Evolutionary conservation across 2,329 filamentous ascomycete genomes (phyloP), one percentile per base, ranked within the genome.

Genomic region (Coniochaeta sp.): DNA sequence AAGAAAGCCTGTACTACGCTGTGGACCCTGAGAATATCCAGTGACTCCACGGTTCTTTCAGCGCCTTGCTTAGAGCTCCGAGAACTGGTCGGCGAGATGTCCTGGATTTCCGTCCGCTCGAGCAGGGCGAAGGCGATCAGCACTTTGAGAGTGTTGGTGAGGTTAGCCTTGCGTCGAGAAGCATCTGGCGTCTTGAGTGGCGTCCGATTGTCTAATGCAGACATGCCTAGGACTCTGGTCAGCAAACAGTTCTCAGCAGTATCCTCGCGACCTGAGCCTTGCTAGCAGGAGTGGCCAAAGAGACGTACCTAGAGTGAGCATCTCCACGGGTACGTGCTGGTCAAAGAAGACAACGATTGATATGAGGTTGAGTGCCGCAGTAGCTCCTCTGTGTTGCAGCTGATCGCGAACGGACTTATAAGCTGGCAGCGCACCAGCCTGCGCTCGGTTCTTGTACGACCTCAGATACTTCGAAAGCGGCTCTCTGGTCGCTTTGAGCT

Each of bases 321-420:
- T 82, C 60, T 86, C 86, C 24, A 89, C 84, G 0, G 88, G 88
- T 6, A 89, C 77, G 60, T 85, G 79, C 60, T 85, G 84, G 44
- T 84, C 83, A 59, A 88, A 85, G 66, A 89, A 89, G 1, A 82
- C 83, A 16, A 90, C 71, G 14, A 90, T 72, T 24, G 82, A 83
- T 63, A 90, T 84, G 38, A 90, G 70, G 66, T 88, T 89, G 57
- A 88, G 71, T 0, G 87, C 86, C 59, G 86, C 81, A 14, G 68
- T 67, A 16, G 77, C 77, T 1, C 76, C 78, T 28, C 77, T 70
- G 24, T 72, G 69, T 55, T 79, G 75, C 5, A 85, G 71, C 63
- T 84, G 78, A 16, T 81, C 76, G 19, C 75, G 71, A 9, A 84
- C 79, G 11, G 74, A 75, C 55, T 73, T 73, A 64, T 80, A 83